A percentile compares a stretch with the other conserved stretches of the same genome.
These are phyloP conservation scores for Eragrostis curvula DNA, from an alignment of 176 grass and related monocot genomes.

Conservation along the genomic window DNA sequence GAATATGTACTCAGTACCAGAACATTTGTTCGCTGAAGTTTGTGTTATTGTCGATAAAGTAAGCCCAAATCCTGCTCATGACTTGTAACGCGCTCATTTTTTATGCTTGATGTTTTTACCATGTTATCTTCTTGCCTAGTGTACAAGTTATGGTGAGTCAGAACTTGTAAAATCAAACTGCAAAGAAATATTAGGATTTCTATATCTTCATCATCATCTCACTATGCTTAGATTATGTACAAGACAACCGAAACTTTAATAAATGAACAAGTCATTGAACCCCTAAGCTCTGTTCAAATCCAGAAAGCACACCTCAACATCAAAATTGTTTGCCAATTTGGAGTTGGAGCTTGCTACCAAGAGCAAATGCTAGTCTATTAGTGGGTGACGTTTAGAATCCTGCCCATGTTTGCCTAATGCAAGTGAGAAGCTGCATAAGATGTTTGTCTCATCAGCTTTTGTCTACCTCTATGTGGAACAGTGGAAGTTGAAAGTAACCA, in stretches of 20 bases:
- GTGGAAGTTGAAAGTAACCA: not conserved
- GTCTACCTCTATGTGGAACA: not conserved
- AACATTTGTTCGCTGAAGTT: conserved; percentile 73
- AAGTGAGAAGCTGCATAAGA: not conserved
- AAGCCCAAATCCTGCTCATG: conserved; percentile 15
- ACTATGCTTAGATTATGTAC: not conserved
- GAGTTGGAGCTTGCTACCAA: not conserved
- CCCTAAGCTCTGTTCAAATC: not conserved
- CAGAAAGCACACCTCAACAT: not conserved
- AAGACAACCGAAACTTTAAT: not conserved
- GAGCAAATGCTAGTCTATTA: conserved; percentile 5
- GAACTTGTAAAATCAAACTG: not conserved
- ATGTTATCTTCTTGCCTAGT: not conserved
- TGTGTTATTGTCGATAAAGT: conserved; percentile 93
- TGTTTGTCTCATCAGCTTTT: not conserved
- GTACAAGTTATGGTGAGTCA: not conserved
- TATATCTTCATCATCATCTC: not conserved
- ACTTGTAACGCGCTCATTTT: not conserved
- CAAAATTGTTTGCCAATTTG: not conserved
- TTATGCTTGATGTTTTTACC: not conserved
- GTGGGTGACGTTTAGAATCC: not conserved
- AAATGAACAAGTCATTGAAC: not conserved
- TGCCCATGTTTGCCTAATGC: not conserved
- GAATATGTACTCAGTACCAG: conserved; percentile 68
- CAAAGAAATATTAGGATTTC: not conserved